phyloP scores from a whole-genome alignment of 2,329 filamentous ascomycete species.

The Colletotrichum salicis region DNA sequence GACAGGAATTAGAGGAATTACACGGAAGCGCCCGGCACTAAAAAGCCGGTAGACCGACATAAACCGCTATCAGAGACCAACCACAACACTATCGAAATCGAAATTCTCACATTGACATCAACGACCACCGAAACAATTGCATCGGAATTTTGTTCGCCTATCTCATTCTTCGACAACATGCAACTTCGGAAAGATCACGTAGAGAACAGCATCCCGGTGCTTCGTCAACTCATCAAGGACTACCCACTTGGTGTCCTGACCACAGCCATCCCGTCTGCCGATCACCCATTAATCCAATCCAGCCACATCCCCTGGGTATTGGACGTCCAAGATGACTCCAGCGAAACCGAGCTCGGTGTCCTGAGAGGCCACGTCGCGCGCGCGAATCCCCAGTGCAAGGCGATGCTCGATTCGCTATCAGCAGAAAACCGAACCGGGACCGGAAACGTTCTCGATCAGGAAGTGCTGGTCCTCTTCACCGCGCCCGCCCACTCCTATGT shows the following conservation, averaged over 20 bases:
- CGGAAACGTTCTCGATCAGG: conserved; percentile 53
- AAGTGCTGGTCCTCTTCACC: conserved; percentile 73
- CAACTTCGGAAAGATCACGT: conserved; percentile 66
- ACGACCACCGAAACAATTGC: not conserved
- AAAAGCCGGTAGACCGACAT: conserved; percentile 4
- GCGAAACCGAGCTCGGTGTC: conserved; percentile 52
- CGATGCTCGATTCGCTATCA: conserved; percentile 61
- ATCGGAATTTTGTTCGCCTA: fast-evolving
- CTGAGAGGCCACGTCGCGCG: conserved; percentile 72
- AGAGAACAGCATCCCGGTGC: conserved; percentile 58
- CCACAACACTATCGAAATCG: not conserved
- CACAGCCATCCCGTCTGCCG: conserved; percentile 65
- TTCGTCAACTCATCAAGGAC: conserved; percentile 66
- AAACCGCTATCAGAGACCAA: not conserved
- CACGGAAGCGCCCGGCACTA: conserved; percentile 6
- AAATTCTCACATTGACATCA: not conserved
- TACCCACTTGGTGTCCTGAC: conserved; percentile 72
- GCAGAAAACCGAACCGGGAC: conserved; percentile 20
- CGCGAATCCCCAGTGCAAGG: conserved; percentile 72
- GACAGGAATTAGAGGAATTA: not conserved
- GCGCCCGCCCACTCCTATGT: conserved; percentile 69
- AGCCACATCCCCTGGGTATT: conserved; percentile 71
- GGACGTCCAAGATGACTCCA: conserved; percentile 56
- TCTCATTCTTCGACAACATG: conserved; percentile 54
- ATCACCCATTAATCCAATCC: conserved; percentile 63